Base-by-base conservation (phyloP, 371 early-diverging fungal genomes). In the Actinomortierella wolfii region DNA sequence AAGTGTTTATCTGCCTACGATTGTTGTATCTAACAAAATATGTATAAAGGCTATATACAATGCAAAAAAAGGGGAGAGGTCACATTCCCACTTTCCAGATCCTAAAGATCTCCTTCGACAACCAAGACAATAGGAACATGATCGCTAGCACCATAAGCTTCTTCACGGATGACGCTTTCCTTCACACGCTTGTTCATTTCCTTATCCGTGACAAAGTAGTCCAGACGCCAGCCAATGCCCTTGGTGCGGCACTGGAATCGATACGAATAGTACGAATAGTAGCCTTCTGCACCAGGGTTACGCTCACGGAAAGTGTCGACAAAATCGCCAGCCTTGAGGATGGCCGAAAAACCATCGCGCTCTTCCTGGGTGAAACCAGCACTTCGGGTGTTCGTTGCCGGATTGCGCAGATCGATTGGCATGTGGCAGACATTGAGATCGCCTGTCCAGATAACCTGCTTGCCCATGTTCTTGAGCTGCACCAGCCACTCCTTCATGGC, bases 381-480 rank as follows among this genome's bases (percentile, higher is more conserved):
- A 7, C 90, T 86, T 54, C 86, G 79, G 70, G 60, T 76, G 56
- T 95, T 95, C 8, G 90, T 85, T 34, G 85, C 78, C 0, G 96
- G 96, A n/a, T 86, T 79, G 14, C 94, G 87, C 45, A 96, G 77
- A 77, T 96, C 96, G 18, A 89, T 80, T 34, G 82, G 84, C 51
- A 86, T 81, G 68, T 94, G 95, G 0, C 94, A 92, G 15, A 96
- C 96, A 69, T 96, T 96, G 39, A 96, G 69, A 76, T 96, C 96
- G 51, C 96, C 96, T 4, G 91, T 78, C 89, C 92, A 94, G 45
- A 96, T 80, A 3, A 94, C 85, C 2, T 89, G 84, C 76, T 92
- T 92, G 8, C 79, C 79, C 51, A 80, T 82, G 53, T 81, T 76
- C 59, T 92, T 92, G 26, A 96, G 78, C 7, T 79, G 77, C 9